Evolutionary conservation across 352 stramenopile genomes (phyloP), one percentile per base, ranked within the genome.

Genomic region (Pythium pyrilobum): DNA sequence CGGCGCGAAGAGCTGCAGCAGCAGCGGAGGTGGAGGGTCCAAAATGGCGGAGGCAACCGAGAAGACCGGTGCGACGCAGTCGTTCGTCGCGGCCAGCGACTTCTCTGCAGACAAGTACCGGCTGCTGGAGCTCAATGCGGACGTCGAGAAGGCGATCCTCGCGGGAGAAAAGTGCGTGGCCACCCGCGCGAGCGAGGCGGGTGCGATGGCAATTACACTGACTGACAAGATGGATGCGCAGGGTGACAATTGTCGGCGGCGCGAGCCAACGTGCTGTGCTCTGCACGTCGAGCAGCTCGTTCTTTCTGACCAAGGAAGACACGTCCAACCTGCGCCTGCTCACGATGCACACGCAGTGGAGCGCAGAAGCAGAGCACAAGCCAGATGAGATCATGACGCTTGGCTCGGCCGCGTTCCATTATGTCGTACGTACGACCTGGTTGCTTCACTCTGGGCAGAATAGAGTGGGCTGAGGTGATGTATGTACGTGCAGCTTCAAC

Each of bases 311-410:
- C 31, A 91, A 90, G 29, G 83, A 94, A 41, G 81, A 91, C 41
- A 91, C 77, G 37, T 92, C 79, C 11, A 94, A 94, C 43, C 56
- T 91, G 37, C 79, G 81, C 3, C 57, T 94, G 18, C 46, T 94
- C 4, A 90, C 78, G 13, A 66, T 66, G 9, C 72, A 89, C 51
- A 75, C 46, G 21, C 20, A 81, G 25, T 92, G 81, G 81, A 44
- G 5, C 13, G 58, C 31, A 5, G n/a, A 38, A 11, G 20, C 27
- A 15, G 45, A 47, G 6, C 31, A 47, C 10, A 28, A 42, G n/a
- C 25, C 34, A 65, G 42, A 13, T 7, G 64, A 85, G 12, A 80
- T 94, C 33, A 51, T 72, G 25, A 62, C 89, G 18, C 50, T 72
- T 6, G 79, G 83, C 41, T 81, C 74, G 37, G 66, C 77, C 37